Evolutionary conservation across 2,329 filamentous ascomycete genomes (phyloP).

Genomic region (Aulographum hederae): DNA sequence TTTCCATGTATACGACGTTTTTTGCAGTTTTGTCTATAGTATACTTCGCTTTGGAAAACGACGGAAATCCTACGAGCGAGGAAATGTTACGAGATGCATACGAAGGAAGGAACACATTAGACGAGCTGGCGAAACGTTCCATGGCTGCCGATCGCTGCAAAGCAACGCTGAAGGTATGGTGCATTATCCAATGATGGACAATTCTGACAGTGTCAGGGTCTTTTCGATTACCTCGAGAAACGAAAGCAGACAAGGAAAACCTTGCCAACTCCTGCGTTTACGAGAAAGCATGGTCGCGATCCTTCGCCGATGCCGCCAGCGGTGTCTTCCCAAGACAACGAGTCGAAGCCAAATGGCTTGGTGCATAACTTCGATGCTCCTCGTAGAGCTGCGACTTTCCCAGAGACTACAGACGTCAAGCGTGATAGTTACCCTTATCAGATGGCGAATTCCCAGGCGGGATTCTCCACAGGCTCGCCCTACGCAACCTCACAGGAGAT

Average conservation of each 20-base stretch:
- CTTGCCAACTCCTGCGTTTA: constrained; percentile 10
- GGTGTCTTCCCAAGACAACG: no score
- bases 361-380: no score
- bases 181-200: neutral
- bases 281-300: neutral
- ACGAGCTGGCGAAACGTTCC: constrained; percentile 62
- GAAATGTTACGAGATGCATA: constrained; percentile 75
- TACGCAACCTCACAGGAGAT: neutral
- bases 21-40: constrained; percentile 64
- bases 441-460: constrained; percentile 3
- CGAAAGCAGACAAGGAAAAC: constrained; percentile 19
- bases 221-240: constrained; percentile 59
- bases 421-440: constrained; percentile 7
- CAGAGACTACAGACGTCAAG: neutral
- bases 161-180: constrained; percentile 47
- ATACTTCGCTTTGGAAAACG: constrained; percentile 67
- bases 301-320: neutral
- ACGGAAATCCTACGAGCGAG: constrained; percentile 51
- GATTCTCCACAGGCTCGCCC: neutral
- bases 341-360: no score
- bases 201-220: constrained; percentile 30
- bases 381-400: neutral
- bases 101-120: constrained; percentile 68
- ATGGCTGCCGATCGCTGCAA: constrained; percentile 80
- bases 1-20: constrained; percentile 69